Evolutionary conservation across 371 early-diverging fungal species (phyloP).

Genomic region (Smittium culicis): DNA sequence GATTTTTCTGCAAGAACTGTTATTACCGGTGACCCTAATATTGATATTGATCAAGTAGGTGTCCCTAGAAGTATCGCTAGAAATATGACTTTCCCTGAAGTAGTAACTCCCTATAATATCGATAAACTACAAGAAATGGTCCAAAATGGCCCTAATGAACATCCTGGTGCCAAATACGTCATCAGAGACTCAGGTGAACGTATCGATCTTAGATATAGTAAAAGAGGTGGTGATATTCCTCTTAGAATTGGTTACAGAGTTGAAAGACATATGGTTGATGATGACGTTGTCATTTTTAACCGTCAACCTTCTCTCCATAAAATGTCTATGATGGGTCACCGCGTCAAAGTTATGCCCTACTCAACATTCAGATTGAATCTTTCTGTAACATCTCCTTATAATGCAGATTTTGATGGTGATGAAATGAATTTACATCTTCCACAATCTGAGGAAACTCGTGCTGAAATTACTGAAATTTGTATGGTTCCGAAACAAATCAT

Average conservation of each 20-base stretch:
- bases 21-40: constrained; percentile 98
- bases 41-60: constrained; percentile 97
- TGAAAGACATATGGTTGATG: constrained; percentile 94
- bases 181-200: constrained; percentile 93
- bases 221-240: constrained; percentile 74
- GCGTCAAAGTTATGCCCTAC: constrained; percentile 95
- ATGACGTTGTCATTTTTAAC: constrained; percentile 98
- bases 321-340: constrained; percentile 99
- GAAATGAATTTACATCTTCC: constrained; percentile 99
- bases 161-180: constrained; percentile 99
- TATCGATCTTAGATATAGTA: constrained; percentile 89
- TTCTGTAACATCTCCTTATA: constrained; percentile 98
- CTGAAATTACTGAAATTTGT: constrained; percentile 92
- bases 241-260: constrained; percentile 91
- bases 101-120: constrained; percentile 97
- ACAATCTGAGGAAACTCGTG: constrained; percentile 86
- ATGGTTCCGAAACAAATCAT: constrained; percentile 98
- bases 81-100: constrained; percentile 97
- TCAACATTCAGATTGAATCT: constrained; percentile 98
- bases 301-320: constrained; percentile 99
- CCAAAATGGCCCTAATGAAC: constrained; percentile 90
- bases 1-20: constrained; percentile 99
- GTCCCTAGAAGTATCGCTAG: constrained; percentile 97
- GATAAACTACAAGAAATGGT: constrained; percentile 78
- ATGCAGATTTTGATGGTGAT: constrained; percentile 99